Percentiles rank a stretch among this genome's conserved stretches.
These are phyloP conservation scores for Craspedostauros australis DNA, from an alignment of 108 stramenopile genomes.

Conservation along the genomic window DNA sequence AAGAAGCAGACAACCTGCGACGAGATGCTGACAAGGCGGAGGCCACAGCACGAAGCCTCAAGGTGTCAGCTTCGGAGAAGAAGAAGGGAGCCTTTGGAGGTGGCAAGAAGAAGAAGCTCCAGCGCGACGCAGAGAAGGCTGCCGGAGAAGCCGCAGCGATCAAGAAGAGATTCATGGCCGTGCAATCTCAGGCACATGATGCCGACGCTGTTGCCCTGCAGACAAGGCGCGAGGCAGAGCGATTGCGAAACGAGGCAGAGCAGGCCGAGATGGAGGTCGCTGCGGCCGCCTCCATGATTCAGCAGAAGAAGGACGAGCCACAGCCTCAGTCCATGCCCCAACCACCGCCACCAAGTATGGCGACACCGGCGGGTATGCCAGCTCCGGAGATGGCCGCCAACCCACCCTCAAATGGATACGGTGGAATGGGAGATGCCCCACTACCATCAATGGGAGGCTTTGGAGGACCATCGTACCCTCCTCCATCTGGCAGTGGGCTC, in stretches of 20 bases:
- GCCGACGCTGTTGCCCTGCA: slow-evolving; percentile 45
- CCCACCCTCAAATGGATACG: slow-evolving; percentile 4
- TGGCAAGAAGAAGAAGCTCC: slow-evolving; percentile 50
- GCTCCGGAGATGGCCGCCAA: background rate
- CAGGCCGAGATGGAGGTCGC: slow-evolving; percentile 69
- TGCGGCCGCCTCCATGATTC: slow-evolving; percentile 53
- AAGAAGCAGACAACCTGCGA: slow-evolving; percentile 52
- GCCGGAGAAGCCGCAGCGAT: slow-evolving; percentile 42
- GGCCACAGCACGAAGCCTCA: slow-evolving; percentile 23
- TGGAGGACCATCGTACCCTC: too few species aligned
- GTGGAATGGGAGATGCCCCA: background rate
- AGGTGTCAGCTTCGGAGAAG: slow-evolving; percentile 35
- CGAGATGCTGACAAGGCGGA: slow-evolving; percentile 60
- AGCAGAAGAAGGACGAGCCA: slow-evolving; percentile 8
- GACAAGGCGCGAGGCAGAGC: slow-evolving; percentile 50
- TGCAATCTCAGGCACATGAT: slow-evolving; percentile 44
- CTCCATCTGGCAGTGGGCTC: background rate
- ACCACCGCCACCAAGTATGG: background rate
- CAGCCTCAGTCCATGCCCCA: background rate
- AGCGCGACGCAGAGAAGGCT: slow-evolving; percentile 58
- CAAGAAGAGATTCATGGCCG: slow-evolving; percentile 45
- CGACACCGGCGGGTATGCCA: slow-evolving; percentile 9
- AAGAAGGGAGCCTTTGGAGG: slow-evolving; percentile 59
- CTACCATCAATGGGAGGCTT: too few species aligned
- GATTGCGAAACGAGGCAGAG: slow-evolving; percentile 56